A percentile compares a stretch with the other conserved stretches of the same genome.
phyloP scores from a whole-genome alignment of 1,284 basidiomycete genomes.

The Sanghuangporus baumii region DNA sequence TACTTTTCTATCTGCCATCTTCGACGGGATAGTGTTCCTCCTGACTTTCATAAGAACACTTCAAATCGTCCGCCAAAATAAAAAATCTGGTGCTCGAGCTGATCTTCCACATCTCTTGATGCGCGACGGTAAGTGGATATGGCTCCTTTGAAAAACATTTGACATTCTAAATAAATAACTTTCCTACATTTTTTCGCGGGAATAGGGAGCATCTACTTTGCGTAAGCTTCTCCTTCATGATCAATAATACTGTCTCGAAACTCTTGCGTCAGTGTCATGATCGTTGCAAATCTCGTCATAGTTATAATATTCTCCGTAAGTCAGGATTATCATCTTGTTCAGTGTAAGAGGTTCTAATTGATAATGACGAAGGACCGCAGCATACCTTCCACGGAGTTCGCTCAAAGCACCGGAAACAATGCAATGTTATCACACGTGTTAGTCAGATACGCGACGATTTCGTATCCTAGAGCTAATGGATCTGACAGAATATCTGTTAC shows the following conservation, averaged over 20 bases:
- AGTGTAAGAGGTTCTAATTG: background rate
- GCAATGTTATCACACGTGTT: constrained; percentile 14
- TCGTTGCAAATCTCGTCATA: background rate
- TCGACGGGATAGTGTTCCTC: constrained; percentile 8
- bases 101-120: constrained; percentile 1
- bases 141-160: background rate
- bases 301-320: background rate
- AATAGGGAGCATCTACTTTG: constrained; percentile 12
- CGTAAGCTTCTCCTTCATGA: background rate
- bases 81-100: background rate
- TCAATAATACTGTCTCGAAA: background rate
- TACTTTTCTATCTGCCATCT: background rate
- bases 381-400: background rate
- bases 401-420: constrained; percentile 13
- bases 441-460: background rate
- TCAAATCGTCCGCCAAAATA: background rate
- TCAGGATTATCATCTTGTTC: background rate
- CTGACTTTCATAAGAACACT: constrained; percentile 9
- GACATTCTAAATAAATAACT: background rate
- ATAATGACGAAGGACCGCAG: background rate
- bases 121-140: constrained; percentile 11
- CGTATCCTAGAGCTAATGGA: background rate
- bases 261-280: constrained; percentile 5
- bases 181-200: background rate
- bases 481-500: constrained; percentile 9